Conservation (phyloP, 1,284 basidiomycete genomes). For the Boletellus deceptivus region DNA sequence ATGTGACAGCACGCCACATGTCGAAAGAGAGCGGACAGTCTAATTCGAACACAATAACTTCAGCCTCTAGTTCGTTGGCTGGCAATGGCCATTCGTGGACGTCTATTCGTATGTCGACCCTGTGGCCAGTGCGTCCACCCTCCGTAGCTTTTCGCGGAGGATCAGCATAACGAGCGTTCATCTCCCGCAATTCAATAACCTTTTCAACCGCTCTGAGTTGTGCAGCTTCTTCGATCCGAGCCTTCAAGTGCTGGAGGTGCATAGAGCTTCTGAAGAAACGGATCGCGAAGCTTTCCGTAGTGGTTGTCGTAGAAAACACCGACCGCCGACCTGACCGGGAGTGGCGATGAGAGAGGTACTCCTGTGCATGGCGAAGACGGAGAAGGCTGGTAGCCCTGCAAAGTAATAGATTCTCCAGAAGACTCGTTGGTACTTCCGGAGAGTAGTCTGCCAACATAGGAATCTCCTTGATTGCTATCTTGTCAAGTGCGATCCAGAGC, state of each 20-base stretch:
- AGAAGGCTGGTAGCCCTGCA: slow-evolving; percentile 26
- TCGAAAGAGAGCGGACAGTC: slow-evolving; percentile 38
- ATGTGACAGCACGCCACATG: slow-evolving; percentile 46
- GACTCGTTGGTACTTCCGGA: slow-evolving; percentile 39
- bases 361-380: slow-evolving; percentile 26
- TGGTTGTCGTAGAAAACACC: slow-evolving; percentile 17
- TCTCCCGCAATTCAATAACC: neutral
- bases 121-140: too few relatives aligned
- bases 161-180: neutral
- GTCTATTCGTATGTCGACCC: neutral
- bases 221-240: neutral
- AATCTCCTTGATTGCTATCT: slow-evolving; percentile 30
- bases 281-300: slow-evolving; percentile 25
- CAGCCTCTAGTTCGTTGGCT: slow-evolving; percentile 11
- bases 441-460: slow-evolving; percentile 44
- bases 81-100: neutral
- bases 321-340: slow-evolving; percentile 11
- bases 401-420: slow-evolving; percentile 43
- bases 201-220: neutral
- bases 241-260: neutral
- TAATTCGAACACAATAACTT: slow-evolving; percentile 46
- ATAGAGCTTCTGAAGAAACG: neutral
- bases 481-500: slow-evolving; percentile 48
- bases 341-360: slow-evolving; percentile 33
- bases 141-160: neutral